Evolutionary conservation across 176 grass and related monocot genomes (phyloP).

Genomic region (Leersia perrieri): DNA sequence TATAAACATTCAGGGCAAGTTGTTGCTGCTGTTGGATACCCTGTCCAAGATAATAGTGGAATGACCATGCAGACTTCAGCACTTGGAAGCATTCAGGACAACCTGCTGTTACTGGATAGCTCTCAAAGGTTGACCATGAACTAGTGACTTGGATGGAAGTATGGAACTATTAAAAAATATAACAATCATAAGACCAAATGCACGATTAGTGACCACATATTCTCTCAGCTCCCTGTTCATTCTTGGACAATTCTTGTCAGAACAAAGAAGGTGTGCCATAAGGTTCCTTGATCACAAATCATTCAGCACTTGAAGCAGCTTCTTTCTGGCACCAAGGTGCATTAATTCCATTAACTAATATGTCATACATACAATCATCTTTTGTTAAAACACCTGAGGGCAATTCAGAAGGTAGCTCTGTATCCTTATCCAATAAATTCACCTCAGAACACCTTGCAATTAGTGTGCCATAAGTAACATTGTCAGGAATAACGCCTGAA

Average conservation of each 20-base stretch:
- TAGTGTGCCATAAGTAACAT: slow-evolving; percentile 61
- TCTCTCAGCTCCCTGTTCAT: slow-evolving; percentile 1
- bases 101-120: slow-evolving; percentile 4
- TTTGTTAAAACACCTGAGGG: slow-evolving; percentile 38
- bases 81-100: slow-evolving; percentile 3
- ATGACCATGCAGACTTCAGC: not conserved
- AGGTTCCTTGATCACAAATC: slow-evolving; percentile 38
- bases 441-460: slow-evolving; percentile 51
- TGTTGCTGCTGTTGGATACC: not conserved
- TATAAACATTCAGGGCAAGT: slow-evolving; percentile 24
- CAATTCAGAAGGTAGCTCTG: slow-evolving; percentile 46
- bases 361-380: slow-evolving; percentile 48
- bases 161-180: not conserved
- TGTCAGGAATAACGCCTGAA: slow-evolving; percentile 65
- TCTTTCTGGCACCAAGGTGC: slow-evolving; percentile 47
- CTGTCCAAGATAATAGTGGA: not conserved
- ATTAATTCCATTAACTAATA: slow-evolving; percentile 65
- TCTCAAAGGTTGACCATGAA: not conserved
- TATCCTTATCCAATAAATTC: slow-evolving; percentile 43
- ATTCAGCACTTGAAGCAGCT: slow-evolving; percentile 41
- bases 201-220: not conserved
- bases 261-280: slow-evolving; percentile 12
- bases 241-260: not conserved
- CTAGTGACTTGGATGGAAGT: not conserved
- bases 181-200: slow-evolving; percentile 7